phyloP scores from a whole-genome alignment of 73 alveolate genomes.

The Tetrahymena thermophila region DNA sequence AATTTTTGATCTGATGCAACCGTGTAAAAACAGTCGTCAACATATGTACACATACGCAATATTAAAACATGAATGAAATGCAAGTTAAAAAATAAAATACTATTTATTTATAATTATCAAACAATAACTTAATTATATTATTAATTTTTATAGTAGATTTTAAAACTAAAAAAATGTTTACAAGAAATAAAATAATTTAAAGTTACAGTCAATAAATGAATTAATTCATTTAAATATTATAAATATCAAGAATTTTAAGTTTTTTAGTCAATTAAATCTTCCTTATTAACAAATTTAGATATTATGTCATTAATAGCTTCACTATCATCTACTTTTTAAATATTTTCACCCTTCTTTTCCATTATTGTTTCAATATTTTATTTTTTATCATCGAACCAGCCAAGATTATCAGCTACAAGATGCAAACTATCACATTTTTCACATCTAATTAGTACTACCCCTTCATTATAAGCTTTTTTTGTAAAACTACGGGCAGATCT shows the following conservation, averaged over 20 bases:
- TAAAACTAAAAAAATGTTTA: no score
- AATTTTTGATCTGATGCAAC: not conserved
- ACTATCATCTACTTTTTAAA: conserved; percentile 18
- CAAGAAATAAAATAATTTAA: no score
- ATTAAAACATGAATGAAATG: not conserved
- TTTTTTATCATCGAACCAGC: conserved; percentile 67
- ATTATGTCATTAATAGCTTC: conserved; percentile 8
- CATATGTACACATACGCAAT: not conserved
- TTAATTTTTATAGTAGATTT: not conserved
- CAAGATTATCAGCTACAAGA: conserved; percentile 87
- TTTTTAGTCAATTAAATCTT: not conserved
- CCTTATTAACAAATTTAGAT: not conserved
- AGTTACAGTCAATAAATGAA: not conserved
- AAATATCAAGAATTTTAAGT: not conserved
- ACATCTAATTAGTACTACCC: conserved; percentile 83
- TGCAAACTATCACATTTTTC: conserved; percentile 77
- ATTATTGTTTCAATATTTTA: conserved; percentile 62
- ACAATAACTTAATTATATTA: no score
- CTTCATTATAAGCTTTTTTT: conserved; percentile 64
- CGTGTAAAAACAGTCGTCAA: not conserved
- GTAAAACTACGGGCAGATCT: conserved; percentile 26
- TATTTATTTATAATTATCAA: no score
- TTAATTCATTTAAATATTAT: not conserved
- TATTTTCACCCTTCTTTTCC: conserved; percentile 52
- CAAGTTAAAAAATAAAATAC: not conserved